Base-by-base conservation (phyloP, 164 flowering plant genomes). In the Santalum album region DNA sequence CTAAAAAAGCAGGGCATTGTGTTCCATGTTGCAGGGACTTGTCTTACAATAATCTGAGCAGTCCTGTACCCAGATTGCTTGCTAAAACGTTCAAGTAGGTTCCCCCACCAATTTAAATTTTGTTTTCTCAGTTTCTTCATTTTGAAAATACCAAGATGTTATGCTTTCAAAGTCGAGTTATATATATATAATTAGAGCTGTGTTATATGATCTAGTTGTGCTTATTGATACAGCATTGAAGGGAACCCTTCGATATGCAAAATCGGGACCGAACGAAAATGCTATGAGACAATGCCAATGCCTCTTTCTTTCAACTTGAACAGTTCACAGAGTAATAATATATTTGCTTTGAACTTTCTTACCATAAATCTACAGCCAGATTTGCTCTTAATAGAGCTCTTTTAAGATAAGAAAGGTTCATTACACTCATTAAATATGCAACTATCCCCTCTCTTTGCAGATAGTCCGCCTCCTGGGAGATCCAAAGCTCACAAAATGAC, bases 241-340 rank as follows among this genome's bases (percentile, higher is more conserved):
- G 99, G 99, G 52, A 94, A 94, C 66, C 96, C 95, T 48, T 68
- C 73, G 60, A 80, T 94, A 15, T 94, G 99, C 51, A 75, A 87
- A 25, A 83, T 86, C 0, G 96, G 96, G 12, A 59, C 72, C 4
- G 99, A 92, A 69, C 71, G 74, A 54, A 90, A 78, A 1, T 94
- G 97, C 69, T 57, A 89, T 55, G 70, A 73, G 40, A 65, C 75
- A 17, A 67, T 80, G 72, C 94, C 97, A 7, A 77, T 82, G 78
- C 71, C 75, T 29, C 34, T 19, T 43, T 43, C 47, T 17, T 43
- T 4, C 47, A 43, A 16, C 67, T 59, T 78, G 58, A 85, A 70
- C 51, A 65, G 55, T 64, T 56, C 90, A 46, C 82, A 77, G 51
- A 65, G 96, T 92, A 79, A 16, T 17, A 43, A 43, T 4, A 29